Base-by-base conservation (phyloP, 1,284 basidiomycete species). In the Xanthoconium separans region DNA sequence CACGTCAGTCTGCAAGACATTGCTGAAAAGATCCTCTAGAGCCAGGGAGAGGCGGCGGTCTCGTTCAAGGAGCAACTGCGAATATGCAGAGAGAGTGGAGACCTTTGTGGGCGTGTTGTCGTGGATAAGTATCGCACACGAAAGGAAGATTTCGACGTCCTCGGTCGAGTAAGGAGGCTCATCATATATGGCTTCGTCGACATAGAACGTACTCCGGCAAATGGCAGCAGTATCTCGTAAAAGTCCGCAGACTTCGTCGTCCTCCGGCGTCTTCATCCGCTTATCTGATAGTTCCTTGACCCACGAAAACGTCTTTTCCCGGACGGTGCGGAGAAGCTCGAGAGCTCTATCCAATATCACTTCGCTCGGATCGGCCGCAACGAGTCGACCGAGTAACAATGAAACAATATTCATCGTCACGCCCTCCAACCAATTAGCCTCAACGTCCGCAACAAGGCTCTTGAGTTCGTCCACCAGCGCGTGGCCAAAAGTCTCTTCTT, bases 381-480 rank as follows among this genome's bases (percentile, higher is more conserved):
- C 61, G 7, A 80, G 49, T 11, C 77, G 74, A 47, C 55, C 49
- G 4, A 59, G 56, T 3, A 81, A 53, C 9, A 67, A 54, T 24
- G 73, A 64, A 11, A 77, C 62, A 0, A 65, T 75, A 34, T 66
- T 58, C 41, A 75, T 68, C 0, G 75, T 71, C 6, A 65, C 59
- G 0, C 60, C 66, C 53, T 80, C 72, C 41, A 71, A 56, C 80
- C 80, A 81, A 51, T 77, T 82, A 1, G 46, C 66, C 39, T 68
- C 54, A 6, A 77, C 57, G 6, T 61, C 60, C 1, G 27, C 41
- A 6, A 75, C 33, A 0, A 75, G 60, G 8, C 31, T 49, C 9
- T 63, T 53, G 6, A 76, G 59, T 39, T 75, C 73, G 1, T 40
- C 30, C 0, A 78, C 48, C 0, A 79, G 54, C 0, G 62, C 58